phyloP scores from a whole-genome alignment of 306 rosid species.

The Luffa aegyptiaca region DNA sequence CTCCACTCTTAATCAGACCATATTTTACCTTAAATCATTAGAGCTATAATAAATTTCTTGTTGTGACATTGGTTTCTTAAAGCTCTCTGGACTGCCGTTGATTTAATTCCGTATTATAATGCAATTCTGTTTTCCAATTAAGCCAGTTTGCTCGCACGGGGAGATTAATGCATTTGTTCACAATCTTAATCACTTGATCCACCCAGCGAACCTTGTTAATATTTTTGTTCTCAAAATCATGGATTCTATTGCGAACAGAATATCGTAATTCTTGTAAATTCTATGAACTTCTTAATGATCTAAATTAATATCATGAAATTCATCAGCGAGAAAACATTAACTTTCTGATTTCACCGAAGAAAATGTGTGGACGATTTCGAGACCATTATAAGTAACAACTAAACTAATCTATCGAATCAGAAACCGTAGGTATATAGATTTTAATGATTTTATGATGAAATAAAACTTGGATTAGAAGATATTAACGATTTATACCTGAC shows the following conservation, averaged over 20 bases:
- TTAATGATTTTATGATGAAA: background rate
- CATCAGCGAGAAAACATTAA: background rate
- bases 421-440: background rate
- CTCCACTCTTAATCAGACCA: background rate
- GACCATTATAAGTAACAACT: background rate
- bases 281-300: background rate
- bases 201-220: background rate
- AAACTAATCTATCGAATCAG: background rate
- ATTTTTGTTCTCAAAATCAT: background rate
- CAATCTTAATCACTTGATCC: background rate
- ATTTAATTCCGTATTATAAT: background rate
- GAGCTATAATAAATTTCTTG: background rate
- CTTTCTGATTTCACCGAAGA: background rate
- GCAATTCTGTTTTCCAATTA: background rate
- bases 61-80: background rate
- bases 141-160: background rate
- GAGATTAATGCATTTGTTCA: background rate
- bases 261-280: background rate
- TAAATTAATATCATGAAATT: background rate
- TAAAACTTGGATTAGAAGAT: constrained; percentile 21
- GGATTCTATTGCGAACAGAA: background rate
- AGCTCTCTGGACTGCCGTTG: background rate
- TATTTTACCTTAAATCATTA: background rate
- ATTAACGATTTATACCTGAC: constrained; percentile 58
- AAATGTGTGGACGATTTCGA: background rate